Percentiles rank a stretch among this genome's conserved stretches.
These are phyloP conservation scores for Aspergillus sp. DNA, from an alignment of 2,329 filamentous ascomycete species.

Conservation along the genomic window DNA sequence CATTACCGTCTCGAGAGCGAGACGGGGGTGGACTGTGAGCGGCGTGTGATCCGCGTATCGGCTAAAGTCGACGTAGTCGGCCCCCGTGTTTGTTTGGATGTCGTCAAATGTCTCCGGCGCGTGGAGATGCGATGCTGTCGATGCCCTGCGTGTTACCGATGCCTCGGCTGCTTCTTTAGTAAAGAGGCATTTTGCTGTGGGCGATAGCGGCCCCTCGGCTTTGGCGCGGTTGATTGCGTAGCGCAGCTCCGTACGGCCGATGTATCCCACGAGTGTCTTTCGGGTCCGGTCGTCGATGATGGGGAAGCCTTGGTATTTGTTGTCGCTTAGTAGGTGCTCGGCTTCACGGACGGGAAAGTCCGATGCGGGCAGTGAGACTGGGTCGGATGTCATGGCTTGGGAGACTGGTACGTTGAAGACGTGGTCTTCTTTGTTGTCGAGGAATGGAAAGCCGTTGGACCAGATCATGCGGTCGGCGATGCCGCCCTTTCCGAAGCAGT, in stretches of 20 bases:
- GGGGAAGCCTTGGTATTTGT: slow-evolving; percentile 89
- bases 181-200: slow-evolving; percentile 74
- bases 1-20: slow-evolving; percentile 96
- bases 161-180: slow-evolving; percentile 52
- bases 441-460: slow-evolving; percentile 95
- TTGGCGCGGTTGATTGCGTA: slow-evolving; percentile 85
- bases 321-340: slow-evolving; percentile 73
- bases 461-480: slow-evolving; percentile 99
- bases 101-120: slow-evolving; percentile 61
- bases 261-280: slow-evolving; percentile 82
- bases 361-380: slow-evolving; percentile 71
- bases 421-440: slow-evolving; percentile 97
- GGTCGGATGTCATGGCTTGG: slow-evolving; percentile 78
- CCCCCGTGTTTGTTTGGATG: slow-evolving; percentile 57
- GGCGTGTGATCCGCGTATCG: slow-evolving; percentile 88
- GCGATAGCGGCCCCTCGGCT: slow-evolving; percentile 66
- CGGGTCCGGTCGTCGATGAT: slow-evolving; percentile 74
- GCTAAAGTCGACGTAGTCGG: slow-evolving; percentile 72
- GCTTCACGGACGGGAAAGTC: slow-evolving; percentile 76
- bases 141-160: slow-evolving; percentile 34
- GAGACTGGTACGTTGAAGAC: slow-evolving; percentile 94
- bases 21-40: slow-evolving; percentile 83
- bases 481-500: slow-evolving; percentile 90
- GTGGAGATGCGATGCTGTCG: slow-evolving; percentile 26
- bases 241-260: slow-evolving; percentile 85